phyloP scores from a whole-genome alignment of 495 filamentous ascomycete genomes.

The Aspergillus panamensis region DNA sequence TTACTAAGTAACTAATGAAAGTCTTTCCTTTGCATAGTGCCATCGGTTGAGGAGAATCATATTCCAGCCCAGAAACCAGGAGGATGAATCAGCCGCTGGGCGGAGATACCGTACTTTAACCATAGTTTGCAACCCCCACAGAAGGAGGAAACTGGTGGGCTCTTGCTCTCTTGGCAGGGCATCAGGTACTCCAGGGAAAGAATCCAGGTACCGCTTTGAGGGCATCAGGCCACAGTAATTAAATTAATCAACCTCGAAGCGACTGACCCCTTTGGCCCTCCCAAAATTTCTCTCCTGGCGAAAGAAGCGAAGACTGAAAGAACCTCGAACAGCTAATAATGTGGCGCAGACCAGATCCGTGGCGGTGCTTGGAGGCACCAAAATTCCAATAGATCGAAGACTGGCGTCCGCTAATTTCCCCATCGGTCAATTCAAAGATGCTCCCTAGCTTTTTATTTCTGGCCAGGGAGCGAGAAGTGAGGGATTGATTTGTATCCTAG shows the following conservation, averaged over 20 bases:
- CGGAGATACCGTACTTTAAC: not conserved
- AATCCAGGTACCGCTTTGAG: not conserved
- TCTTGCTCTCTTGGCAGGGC: slow-evolving; percentile 7
- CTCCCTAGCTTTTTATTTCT: not conserved
- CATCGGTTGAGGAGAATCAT: too few relatives aligned
- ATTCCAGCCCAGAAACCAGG: not conserved
- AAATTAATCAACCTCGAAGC: not conserved
- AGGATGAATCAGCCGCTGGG: not conserved
- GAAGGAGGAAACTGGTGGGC: not conserved
- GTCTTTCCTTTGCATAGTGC: too few relatives aligned
- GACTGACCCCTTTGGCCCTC: not conserved
- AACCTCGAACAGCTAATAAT: not conserved
- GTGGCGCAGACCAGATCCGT: slow-evolving; percentile 15
- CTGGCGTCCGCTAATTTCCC: slow-evolving; percentile 16
- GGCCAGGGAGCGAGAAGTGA: not conserved
- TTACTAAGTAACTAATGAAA: too few relatives aligned
- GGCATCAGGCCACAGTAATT: not conserved
- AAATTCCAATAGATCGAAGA: slow-evolving; percentile 16
- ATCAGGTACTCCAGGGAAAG: not conserved
- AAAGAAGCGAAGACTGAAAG: not conserved
- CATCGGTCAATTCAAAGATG: slow-evolving; percentile 10
- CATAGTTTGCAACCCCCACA: slow-evolving; percentile 1
- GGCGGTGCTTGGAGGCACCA: slow-evolving; percentile 14
- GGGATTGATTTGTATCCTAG: not conserved
- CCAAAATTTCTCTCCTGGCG: too few relatives aligned